Evolutionary conservation across 441 rosid species (phyloP), one percentile per base, ranked within the genome.

Genomic region (Pelargonium citronellum): DNA sequence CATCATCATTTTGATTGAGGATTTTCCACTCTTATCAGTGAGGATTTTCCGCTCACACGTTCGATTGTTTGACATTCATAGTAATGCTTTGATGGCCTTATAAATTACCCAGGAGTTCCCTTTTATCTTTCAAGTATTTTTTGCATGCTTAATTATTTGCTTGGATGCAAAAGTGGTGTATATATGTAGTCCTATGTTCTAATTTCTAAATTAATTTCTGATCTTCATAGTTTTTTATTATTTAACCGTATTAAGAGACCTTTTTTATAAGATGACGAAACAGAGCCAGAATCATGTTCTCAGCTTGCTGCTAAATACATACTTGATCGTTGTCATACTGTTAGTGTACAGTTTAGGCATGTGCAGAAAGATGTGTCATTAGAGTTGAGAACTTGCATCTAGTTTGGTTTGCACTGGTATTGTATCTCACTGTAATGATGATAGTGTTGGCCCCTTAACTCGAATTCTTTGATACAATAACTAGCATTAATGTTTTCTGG

Each of bases 1-100:
- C 62, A 16, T 57, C 62, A 7, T 57, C 62, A 53, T 57, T 57
- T 17, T 57, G 62, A 7, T 7, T 57, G 62, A 57, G 62, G 20
- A 57, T 39, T 39, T 7, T 39, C 43, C 5, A 10, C 43, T 39
- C 43, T n/a, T n/a, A n/a, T n/a, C n/a, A n/a, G n/a, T 57, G 62
- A 57, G 62, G 20, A 57, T 39, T 39, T 7, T 39, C 43, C 5
- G 43, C 43, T 39, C 43, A 39, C 8, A 39, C 1, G 43, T 6
- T 7, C 10, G 7, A 39, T 39, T 57, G 62, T 17, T 57, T 57
- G 62, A 12, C 27, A 57, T 57, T 17, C 62, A 57, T 22, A 57
- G 20, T 53, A 15, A 13, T 53, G 11, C 19, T 16, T 53, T 53
- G 9, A 7, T 16, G 60, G 10, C 20, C 60, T 53, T 15, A 16